Percentiles rank a stretch among this genome's conserved stretches.
Evolutionary conservation across 805 yeast genomes (phyloP).

Genomic region (Suhomyces sp.): DNA sequence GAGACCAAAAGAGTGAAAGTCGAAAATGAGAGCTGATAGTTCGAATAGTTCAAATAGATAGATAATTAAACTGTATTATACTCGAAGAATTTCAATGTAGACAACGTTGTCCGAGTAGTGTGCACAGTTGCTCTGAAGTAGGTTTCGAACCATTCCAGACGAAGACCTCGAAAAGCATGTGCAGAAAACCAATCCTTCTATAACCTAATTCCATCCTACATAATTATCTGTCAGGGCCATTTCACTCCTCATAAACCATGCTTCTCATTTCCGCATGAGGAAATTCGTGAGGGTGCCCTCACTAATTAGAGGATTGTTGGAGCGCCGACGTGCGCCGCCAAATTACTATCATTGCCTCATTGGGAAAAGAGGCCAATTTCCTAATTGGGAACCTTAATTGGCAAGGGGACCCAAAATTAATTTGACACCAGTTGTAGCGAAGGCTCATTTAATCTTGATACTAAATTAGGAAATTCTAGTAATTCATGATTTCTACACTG

Average conservation of each 20-base stretch:
- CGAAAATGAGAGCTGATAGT: background rate
- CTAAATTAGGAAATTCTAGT: slow-evolving; percentile 1
- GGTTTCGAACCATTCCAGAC: background rate
- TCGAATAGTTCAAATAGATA: background rate
- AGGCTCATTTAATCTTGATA: background rate
- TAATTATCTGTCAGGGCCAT: background rate
- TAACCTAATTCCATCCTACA: background rate
- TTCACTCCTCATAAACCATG: background rate
- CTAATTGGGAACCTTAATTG: slow-evolving; percentile 8
- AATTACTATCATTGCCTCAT: slow-evolving; percentile 1
- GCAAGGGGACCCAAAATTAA: background rate
- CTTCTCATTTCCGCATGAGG: background rate
- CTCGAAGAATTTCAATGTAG: background rate
- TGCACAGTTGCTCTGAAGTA: background rate
- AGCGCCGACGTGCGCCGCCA: background rate
- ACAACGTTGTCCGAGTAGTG: background rate
- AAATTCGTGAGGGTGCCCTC: background rate
- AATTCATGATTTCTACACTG: background rate
- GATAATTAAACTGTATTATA: background rate
- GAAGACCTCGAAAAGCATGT: background rate
- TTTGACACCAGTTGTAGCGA: background rate
- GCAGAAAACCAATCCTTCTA: background rate
- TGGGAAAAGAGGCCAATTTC: slow-evolving; percentile 5
- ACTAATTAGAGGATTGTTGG: background rate
- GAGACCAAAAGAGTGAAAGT: slow-evolving; percentile 6